Evolutionary conservation across 306 rosid genomes (phyloP).

Genomic region (Ammopiptanthus mongolicus): DNA sequence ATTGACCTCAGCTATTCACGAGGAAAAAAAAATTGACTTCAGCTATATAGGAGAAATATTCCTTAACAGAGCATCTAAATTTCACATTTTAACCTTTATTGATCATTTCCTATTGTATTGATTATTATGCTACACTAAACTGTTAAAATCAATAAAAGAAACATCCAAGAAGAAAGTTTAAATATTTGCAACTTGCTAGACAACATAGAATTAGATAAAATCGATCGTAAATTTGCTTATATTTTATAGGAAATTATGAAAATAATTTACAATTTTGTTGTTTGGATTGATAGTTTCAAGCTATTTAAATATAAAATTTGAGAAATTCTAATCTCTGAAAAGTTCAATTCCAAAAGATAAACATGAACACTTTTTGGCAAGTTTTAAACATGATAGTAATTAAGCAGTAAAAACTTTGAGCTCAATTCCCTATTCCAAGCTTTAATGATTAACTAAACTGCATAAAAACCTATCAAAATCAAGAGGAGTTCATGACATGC

Average conservation of each 20-base stretch:
- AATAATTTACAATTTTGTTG: neutral
- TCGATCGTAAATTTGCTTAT: neutral
- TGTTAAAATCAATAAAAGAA: too few relatives aligned
- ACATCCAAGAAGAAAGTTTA: neutral
- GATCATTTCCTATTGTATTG: too few relatives aligned
- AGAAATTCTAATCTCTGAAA: neutral
- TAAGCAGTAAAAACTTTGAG: neutral
- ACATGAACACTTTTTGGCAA: neutral
- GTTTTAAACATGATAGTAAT: neutral
- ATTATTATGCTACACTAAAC: too few relatives aligned
- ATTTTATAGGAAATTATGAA: neutral
- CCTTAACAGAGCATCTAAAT: too few relatives aligned
- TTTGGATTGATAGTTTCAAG: neutral
- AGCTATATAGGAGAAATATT: too few relatives aligned
- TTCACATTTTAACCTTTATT: too few relatives aligned
- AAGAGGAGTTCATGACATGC: slow-evolving; percentile 1
- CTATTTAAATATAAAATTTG: neutral
- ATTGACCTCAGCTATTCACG: too few relatives aligned
- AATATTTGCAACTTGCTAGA: neutral
- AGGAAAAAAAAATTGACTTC: too few relatives aligned
- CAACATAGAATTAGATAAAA: neutral
- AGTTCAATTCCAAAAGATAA: neutral
- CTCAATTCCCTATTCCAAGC: neutral
- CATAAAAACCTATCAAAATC: neutral
- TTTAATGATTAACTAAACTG: slow-evolving; percentile 9